phyloP scores from a whole-genome alignment of 2,329 filamentous ascomycete genomes.

The Phaeosphaeriaceae sp. region DNA sequence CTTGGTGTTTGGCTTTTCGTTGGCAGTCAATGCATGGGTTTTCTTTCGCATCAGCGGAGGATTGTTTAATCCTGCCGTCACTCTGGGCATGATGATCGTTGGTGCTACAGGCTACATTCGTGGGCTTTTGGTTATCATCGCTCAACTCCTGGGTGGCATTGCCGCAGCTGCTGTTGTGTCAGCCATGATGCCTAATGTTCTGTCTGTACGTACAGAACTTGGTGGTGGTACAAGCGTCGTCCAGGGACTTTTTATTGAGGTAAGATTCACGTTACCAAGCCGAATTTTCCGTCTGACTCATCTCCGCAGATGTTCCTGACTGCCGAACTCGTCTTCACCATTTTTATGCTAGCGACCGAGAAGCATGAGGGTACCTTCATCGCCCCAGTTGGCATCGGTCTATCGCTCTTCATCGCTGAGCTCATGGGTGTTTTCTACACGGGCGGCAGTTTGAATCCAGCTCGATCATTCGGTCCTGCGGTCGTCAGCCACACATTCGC shows the following conservation, averaged over 20 bases:
- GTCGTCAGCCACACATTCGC: conserved; percentile 48
- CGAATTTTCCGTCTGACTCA: conserved; percentile 9
- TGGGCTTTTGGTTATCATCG: conserved; percentile 50
- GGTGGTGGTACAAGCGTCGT: conserved; percentile 49
- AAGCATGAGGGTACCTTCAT: conserved; percentile 65
- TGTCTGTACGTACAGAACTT: conserved; percentile 53
- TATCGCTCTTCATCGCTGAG: conserved; percentile 69
- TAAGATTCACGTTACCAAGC: background rate
- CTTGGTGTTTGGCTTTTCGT: conserved; percentile 38
- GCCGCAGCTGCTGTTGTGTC: conserved; percentile 52
- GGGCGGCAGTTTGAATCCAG: conserved; percentile 53
- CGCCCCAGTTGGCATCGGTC: conserved; percentile 70
- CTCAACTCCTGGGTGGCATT: conserved; percentile 54
- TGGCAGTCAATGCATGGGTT: conserved; percentile 7
- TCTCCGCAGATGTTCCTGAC: conserved; percentile 33
- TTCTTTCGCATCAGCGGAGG: conserved; percentile 10
- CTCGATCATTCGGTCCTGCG: conserved; percentile 54
- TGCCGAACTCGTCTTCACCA: conserved; percentile 41
- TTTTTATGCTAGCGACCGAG: conserved; percentile 65
- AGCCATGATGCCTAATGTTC: conserved; percentile 51
- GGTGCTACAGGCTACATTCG: conserved; percentile 54
- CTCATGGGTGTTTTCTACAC: conserved; percentile 57
- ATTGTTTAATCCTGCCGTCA: conserved; percentile 8
- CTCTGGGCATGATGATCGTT: conserved; percentile 31
- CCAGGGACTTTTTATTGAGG: conserved; percentile 26